These are phyloP conservation scores for Citrus unshiu DNA, from an alignment of 345 rosid species.

Conservation along the genomic window DNA sequence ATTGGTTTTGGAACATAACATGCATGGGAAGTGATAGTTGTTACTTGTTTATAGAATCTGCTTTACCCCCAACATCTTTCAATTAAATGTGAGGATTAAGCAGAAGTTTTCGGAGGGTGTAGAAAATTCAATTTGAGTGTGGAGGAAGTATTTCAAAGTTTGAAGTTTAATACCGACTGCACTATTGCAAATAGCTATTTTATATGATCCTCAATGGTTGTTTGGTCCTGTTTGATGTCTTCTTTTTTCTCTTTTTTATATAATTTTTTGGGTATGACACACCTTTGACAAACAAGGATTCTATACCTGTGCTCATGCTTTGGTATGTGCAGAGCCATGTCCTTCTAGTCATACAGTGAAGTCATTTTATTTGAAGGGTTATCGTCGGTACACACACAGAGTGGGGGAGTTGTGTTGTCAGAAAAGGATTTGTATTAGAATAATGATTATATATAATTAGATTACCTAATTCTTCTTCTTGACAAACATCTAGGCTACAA, in stretches of 20 bases:
- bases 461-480: background rate
- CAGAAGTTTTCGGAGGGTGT: background rate
- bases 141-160: background rate
- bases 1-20: background rate
- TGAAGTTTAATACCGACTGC: background rate
- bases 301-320: background rate
- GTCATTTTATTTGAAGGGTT: background rate
- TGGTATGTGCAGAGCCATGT: background rate
- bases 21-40: background rate
- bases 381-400: background rate
- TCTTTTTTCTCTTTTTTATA: background rate
- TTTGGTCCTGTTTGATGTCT: background rate
- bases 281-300: background rate
- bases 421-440: background rate
- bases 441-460: background rate
- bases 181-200: background rate
- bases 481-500: background rate
- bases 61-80: background rate
- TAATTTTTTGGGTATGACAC: background rate
- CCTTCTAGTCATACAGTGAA: background rate
- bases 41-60: background rate
- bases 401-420: background rate
- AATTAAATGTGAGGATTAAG: background rate
- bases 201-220: background rate
- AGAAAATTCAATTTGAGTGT: background rate